Evolutionary conservation across 768 basidiomycete genomes (phyloP), one percentile per base, ranked within the genome.

Genomic region (Naganishia onofrii): DNA sequence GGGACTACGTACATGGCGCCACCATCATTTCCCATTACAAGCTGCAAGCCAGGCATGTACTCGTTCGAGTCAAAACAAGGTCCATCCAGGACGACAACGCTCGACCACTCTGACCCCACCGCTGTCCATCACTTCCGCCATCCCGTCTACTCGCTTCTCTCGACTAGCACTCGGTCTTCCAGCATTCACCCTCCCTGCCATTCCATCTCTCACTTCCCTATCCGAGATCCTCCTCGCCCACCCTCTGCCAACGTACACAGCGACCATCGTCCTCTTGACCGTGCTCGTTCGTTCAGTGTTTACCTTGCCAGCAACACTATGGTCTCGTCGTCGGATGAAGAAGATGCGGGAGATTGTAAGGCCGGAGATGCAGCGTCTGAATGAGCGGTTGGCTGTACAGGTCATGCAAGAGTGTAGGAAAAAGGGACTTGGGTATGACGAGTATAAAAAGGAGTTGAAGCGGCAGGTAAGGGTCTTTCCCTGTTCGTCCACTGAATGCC

Each of bases 231-330:
- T 74, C 26, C 73, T 74, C 57, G n/a, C 71, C 23, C 66, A 66
- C 23, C 68, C 68, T 1, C 26, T 67, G 13, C 52, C 67, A 9
- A 67, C 64, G 21, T 72, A 68, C 31, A 66, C 67, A 8, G 17
- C 36, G 44, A 78, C 79, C 52, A 80, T 82, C 73, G 76, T 81
- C 36, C 56, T 80, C 67, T 64, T 79, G 32, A 81, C 82, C 19
- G 44, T 82, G 38, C 10, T 76, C 1, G 70, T 81, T 23, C 74
- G 82, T 8, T 66, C 77, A 0, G 51, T 69, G 3, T 72, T 79
- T 17, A 82, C 82, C 4, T 70, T 83, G 0, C 82, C 82, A 0
- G 63, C 78, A 42, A 77, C 78, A 8, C 32, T 81, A 13, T 83
- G 82, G 82, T 78, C 81, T 63, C 70, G 80, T 12, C 32, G 60